Base-by-base conservation (phyloP, 352 stramenopile species). In the Globisporangium heterothallicum region DNA sequence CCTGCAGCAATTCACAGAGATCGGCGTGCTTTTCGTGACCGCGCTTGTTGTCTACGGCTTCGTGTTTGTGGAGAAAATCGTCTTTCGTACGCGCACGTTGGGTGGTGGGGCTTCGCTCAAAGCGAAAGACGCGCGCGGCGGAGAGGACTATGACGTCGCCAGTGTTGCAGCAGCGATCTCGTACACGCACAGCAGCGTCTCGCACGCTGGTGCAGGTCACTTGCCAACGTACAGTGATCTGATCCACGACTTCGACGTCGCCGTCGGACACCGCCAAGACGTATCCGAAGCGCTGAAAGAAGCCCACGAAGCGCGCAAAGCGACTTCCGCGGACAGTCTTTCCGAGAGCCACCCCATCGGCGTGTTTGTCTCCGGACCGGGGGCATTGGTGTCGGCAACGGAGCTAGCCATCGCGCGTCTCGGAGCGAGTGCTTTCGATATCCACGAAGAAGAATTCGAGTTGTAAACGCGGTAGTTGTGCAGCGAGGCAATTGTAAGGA, bases 1-100 rank as follows among this genome's bases (percentile, higher is more conserved):
- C 16, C 34, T 54, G n/a, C 48, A 54, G 48, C 48, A 54, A 26
- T 54, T 54, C 21, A n/a, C 22, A 9, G 48, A 54, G 48, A 54
- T 46, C 34, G 7, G 4, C 12, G 25, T 38, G 21, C 32, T 54
- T 22, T 54, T 54, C 34, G 48, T n/a, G 13, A 45, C 29, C 18
- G 34, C 34, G 16, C 36, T 54, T 10, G 32, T 45, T n/a, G 48
- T 54, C 12, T 54, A 42, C 13, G 34, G 21, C 8, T 54, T 54
- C 34, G 36, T 45, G 16, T 46, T 43, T 34, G 19, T n/a, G 6
- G 48, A 54, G 48, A 54, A 29, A n/a, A 16, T 45, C 19, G 32
- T 45, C 34, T 9, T 32, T 2, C 34, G 4, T 6, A 44, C 24
- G 18, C 18, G 45, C 2, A 29, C 9, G 13, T 10, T 26, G 4